These are phyloP conservation scores for Conticribra guillardii DNA, from an alignment of 108 stramenopile species.

Conservation along the genomic window DNA sequence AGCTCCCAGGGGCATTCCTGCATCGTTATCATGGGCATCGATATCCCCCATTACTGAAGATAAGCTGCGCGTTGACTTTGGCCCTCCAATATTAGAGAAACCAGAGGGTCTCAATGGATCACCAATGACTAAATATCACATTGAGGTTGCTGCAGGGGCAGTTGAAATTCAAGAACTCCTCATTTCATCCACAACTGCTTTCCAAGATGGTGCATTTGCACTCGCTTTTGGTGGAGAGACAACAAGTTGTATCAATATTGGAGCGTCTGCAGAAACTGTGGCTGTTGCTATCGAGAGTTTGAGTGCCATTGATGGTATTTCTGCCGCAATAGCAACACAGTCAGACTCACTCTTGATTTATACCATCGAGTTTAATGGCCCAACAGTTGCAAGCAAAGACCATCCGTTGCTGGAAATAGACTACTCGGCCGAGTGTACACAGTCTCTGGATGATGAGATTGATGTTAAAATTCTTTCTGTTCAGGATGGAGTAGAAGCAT, in stretches of 20 bases:
- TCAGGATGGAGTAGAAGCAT: slow-evolving; percentile 16
- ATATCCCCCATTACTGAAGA: slow-evolving; percentile 20
- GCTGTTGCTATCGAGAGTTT: slow-evolving; percentile 60
- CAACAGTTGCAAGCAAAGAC: slow-evolving; percentile 19
- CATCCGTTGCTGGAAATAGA: slow-evolving; percentile 29
- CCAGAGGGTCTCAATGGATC: slow-evolving; percentile 55
- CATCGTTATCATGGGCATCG: slow-evolving; percentile 38
- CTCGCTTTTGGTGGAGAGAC: slow-evolving; percentile 61
- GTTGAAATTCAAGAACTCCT: slow-evolving; percentile 27
- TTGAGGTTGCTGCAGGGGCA: slow-evolving; percentile 46
- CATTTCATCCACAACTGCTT: slow-evolving; percentile 10
- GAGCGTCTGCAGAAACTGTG: slow-evolving; percentile 46
- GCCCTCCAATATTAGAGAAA: slow-evolving; percentile 50
- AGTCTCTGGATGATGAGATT: not conserved
- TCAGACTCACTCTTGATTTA: slow-evolving; percentile 9
- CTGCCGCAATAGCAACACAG: slow-evolving; percentile 26
- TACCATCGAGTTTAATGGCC: slow-evolving; percentile 24
- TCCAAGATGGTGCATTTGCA: slow-evolving; percentile 53
- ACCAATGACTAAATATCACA: slow-evolving; percentile 44
- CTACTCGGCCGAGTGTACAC: slow-evolving; percentile 16
- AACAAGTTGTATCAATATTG: slow-evolving; percentile 52
- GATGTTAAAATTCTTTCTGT: slow-evolving; percentile 1
- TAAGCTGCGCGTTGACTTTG: slow-evolving; percentile 54
- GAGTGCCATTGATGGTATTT: slow-evolving; percentile 53
- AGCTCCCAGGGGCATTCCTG: slow-evolving; percentile 41